Evolutionary conservation across 345 rosid species (phyloP), one percentile per base, ranked within the genome.

Genomic region (Eucalyptus sp.): DNA sequence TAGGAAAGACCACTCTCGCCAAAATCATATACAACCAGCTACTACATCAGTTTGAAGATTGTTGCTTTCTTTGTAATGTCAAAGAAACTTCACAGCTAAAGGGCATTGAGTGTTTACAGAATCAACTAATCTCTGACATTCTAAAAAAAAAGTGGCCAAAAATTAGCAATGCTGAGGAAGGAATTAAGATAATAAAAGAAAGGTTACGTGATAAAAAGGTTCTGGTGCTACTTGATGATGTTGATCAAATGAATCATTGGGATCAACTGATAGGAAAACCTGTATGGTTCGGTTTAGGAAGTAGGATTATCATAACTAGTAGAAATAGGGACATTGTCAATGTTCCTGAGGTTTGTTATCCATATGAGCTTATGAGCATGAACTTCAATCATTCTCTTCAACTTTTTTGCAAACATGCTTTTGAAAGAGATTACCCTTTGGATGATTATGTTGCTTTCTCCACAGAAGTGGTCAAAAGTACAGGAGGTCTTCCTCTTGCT

Each of bases 31-130:
- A 66, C 79, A 66, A 66, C 20, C 10, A 1, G 7, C 43, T 66
- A 8, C 9, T 1, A 31, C 43, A 66, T 31, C 2, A 0, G 4
- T 66, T 66, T 66, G 79, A 66, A 1, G 43, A 0, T 0, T 3
- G 24, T 3, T 66, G 43, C 43, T 66, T 66, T 4, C 20, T 66
- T 66, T 66, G 24, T 3, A 66, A 66, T 3, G 4, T 66, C 24
- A 33, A 6, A 1, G 22, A 31, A 8, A 66, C 79, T 66, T 66
- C 79, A 31, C 1, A 66, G 24, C 79, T 66, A 16, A 66, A 66
- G 79, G 79, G 79, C 43, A 66, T 66, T 4, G 43, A 31, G 2
- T 4, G 24, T 66, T 31, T 68, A 3, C 7, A 68, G 13, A 68
- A 68, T 68, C 43, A 68, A 4, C 13, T 68, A 13, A 4, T 68